Evolutionary conservation across 208 protist genomes (phyloP), one percentile per base, ranked within the genome.

Genomic region (Wallacemonas sp.): DNA sequence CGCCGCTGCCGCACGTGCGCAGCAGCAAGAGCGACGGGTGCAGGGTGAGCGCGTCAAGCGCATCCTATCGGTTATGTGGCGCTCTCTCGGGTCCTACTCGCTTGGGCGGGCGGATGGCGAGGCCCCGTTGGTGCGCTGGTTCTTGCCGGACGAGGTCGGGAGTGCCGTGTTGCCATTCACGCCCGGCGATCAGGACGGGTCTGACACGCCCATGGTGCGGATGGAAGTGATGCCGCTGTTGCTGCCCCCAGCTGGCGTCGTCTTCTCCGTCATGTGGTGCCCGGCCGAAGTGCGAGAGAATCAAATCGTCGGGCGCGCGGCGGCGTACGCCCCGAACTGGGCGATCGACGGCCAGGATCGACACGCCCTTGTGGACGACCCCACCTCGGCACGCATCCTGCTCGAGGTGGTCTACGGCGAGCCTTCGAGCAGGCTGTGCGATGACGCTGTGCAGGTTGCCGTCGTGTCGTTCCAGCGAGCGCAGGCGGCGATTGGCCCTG

Each of bases 211-310:
- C 11, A 8, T 55, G n/a, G 26, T 55, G 47, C 47, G 47, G 63
- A 41, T 49, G 17, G 83, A 88, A 60, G 75, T 83, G 67, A 67
- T 69, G 56, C 39, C 83, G 21, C 68, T 78, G 44, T 55, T 78
- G 41, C 65, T 88, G 21, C 77, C 81, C 2, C 36, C 70, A 58
- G 71, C 76, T 54, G 71, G 77, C 29, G 68, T 68, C 55, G 72
- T 81, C 12, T 69, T 82, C 19, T 88, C 81, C 11, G 73, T 72
- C 9, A 74, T 88, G 67, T 88, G 81, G 81, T 68, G 71, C 30
- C 62, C 70, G n/a, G 52, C 67, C 29, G 71, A 80, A 1, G 76
- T 84, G 58, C 60, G 11, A 61, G 60, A 34, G 71, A 72, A 34
- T 55, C 67, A 11, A 76, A 69, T 38, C 48, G 76, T 9, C 57